A percentile compares a stretch with the other conserved stretches of the same genome.
These are phyloP conservation scores for Babesia caballi DNA, from an alignment of 169 alveolate genomes.

Conservation along the genomic window DNA sequence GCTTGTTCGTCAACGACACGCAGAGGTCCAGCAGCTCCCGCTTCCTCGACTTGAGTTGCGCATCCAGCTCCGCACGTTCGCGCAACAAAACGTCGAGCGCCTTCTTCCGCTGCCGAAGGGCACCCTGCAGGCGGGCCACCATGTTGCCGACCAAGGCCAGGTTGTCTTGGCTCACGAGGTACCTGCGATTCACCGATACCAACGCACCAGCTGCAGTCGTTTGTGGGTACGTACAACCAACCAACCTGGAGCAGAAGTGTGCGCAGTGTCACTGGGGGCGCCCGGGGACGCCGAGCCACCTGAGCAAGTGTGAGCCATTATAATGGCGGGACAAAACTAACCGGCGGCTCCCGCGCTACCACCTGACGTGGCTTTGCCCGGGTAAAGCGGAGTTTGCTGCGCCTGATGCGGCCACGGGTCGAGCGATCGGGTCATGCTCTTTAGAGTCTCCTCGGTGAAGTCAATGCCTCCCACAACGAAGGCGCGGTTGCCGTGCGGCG, in stretches of 20 bases:
- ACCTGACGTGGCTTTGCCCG: no score
- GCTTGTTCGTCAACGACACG: background rate
- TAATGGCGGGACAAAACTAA: background rate
- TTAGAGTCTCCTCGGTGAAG: conserved; percentile 64
- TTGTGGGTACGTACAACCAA: background rate
- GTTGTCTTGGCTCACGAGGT: conserved; percentile 13
- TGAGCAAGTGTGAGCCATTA: background rate
- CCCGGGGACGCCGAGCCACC: conserved; percentile 6
- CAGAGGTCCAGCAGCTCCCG: conserved; percentile 3
- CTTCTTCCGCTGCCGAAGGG: conserved; percentile 1
- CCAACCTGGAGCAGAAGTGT: background rate
- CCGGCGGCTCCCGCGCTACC: background rate
- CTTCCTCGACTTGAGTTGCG: background rate
- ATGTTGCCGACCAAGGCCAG: background rate
- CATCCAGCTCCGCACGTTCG: conserved; percentile 1
- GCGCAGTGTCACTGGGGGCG: background rate
- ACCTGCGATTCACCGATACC: background rate
- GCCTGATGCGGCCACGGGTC: conserved; percentile 5
- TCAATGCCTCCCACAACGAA: conserved; percentile 65
- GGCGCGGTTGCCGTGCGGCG: conserved; percentile 25
- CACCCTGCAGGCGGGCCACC: conserved; percentile 5
- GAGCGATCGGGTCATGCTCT: conserved; percentile 25
- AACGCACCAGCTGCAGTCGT: background rate
- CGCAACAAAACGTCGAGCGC: background rate
- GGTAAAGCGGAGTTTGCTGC: background rate